Evolutionary conservation across 192 early-diverging fungal genomes (phyloP), one percentile per base, ranked within the genome.

Genomic region (Podila verticillata): DNA sequence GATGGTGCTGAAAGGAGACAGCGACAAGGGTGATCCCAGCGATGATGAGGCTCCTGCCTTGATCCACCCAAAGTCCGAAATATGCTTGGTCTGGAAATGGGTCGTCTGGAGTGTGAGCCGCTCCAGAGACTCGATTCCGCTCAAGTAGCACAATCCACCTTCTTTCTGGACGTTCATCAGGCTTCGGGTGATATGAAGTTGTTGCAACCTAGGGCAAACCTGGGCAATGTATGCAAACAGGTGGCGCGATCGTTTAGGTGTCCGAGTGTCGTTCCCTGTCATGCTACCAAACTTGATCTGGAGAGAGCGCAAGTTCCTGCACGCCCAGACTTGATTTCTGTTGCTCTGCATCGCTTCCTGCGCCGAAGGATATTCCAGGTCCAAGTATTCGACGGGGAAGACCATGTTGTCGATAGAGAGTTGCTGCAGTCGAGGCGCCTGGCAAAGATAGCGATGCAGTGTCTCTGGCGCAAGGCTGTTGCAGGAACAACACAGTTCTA

Each of bases 321-420:
- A 70, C 1, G 68, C 68, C 68, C 68, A 70, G 0, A 70, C 68
- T 5, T 49, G 61, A 10, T 17, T 48, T 36, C 19, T 12, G 20
- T 5, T 30, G 5, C 15, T 36, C 34, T 1, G 7, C 2, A 6
- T 13, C 48, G 8, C 4, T 7, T 13, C 20, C 39, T 57, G n/a
- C 3, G 22, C 31, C 39, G 19, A 58, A 31, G 3, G 67, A 61
- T 48, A 20, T 26, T 70, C 68, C 60, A 70, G 24, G 34, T 70
- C 68, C 60, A 70, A 39, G 48, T 70, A 70, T 35, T 70, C 68
- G 12, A 61, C 61, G 35, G 68, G 68, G 68, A 47, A 70, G 4
- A 62, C 4, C 59, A 70, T 62, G 9, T 54, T 62, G 60, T 70
- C 32, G 20, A 29, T 70, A 32, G 57, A 49, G 31, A 70, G 48